A percentile compares a stretch with the other conserved stretches of the same genome.
phyloP scores from a whole-genome alignment of 371 early-diverging fungal genomes.

The Choanephora cucurbitarum region DNA sequence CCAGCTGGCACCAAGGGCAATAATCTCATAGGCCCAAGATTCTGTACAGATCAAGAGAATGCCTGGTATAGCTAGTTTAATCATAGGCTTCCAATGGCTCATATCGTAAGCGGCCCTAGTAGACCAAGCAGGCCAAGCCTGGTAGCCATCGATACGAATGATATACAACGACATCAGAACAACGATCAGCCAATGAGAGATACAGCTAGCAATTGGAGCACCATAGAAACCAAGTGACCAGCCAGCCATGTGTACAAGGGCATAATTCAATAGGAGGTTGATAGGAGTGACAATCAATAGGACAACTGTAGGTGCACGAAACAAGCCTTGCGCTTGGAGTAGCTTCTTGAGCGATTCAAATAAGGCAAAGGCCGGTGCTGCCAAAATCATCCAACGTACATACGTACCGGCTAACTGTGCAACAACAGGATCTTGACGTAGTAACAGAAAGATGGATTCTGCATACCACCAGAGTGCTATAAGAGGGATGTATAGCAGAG shows the following conservation, averaged over 20 bases:
- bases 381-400: constrained; percentile 66
- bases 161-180: constrained; percentile 63
- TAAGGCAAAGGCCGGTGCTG: constrained; percentile 68
- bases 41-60: constrained; percentile 69
- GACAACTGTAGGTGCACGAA: constrained; percentile 73
- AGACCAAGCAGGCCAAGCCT: constrained; percentile 80
- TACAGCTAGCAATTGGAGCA: constrained; percentile 76
- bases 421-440: constrained; percentile 38
- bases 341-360: constrained; percentile 79
- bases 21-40: constrained; percentile 59
- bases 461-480: constrained; percentile 72
- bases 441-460: constrained; percentile 47
- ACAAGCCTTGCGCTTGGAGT: constrained; percentile 81
- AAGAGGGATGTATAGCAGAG: constrained; percentile 66
- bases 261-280: constrained; percentile 70
- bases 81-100: constrained; percentile 58
- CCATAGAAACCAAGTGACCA: constrained; percentile 74
- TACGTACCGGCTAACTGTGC: constrained; percentile 46
- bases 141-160: constrained; percentile 61
- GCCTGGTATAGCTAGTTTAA: constrained; percentile 72
- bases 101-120: constrained; percentile 56
- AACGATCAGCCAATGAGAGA: constrained; percentile 71
- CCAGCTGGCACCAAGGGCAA: constrained; percentile 75
- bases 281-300: constrained; percentile 66
- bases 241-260: constrained; percentile 68